These are phyloP conservation scores for Luffa acutangula DNA, from an alignment of 306 rosid genomes.

Conservation along the genomic window DNA sequence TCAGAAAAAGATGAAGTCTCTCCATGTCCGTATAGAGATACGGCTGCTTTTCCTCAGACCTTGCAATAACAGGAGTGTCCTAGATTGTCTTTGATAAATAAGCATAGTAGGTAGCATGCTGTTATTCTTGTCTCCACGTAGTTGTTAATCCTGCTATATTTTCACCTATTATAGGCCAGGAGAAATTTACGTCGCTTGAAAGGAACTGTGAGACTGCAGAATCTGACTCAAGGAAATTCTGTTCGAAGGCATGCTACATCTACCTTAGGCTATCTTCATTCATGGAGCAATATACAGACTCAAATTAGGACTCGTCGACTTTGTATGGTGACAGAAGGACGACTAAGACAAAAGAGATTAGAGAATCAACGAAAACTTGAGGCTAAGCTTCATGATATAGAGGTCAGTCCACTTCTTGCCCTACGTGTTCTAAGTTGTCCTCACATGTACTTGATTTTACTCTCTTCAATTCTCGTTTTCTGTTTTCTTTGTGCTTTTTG, in stretches of 20 bases:
- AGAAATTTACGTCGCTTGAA: constrained; percentile 57
- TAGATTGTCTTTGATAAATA: background rate
- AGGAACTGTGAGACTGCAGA: constrained; percentile 58
- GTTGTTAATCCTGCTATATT: background rate
- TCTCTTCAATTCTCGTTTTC: background rate
- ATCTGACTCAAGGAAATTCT: constrained; percentile 36
- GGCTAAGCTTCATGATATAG: constrained; percentile 81
- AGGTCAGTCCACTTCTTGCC: constrained; percentile 32
- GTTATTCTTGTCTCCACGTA: background rate
- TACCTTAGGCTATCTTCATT: constrained; percentile 62
- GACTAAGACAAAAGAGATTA: constrained; percentile 59
- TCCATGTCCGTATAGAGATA: background rate
- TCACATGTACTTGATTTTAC: background rate
- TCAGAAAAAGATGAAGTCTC: background rate
- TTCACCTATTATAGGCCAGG: constrained; percentile 51
- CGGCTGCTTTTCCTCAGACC: background rate
- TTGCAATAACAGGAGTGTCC: background rate
- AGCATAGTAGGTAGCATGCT: background rate
- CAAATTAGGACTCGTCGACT: constrained; percentile 69
- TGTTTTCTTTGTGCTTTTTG: background rate
- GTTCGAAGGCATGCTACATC: constrained; percentile 62
- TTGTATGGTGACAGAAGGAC: constrained; percentile 89
- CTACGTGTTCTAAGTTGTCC: background rate
- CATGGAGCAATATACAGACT: constrained; percentile 77
- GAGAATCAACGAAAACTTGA: constrained; percentile 86